A percentile compares a stretch with the other conserved stretches of the same genome.
phyloP scores from a whole-genome alignment of 352 stramenopile species.

The Globisporangium recalcitrans region DNA sequence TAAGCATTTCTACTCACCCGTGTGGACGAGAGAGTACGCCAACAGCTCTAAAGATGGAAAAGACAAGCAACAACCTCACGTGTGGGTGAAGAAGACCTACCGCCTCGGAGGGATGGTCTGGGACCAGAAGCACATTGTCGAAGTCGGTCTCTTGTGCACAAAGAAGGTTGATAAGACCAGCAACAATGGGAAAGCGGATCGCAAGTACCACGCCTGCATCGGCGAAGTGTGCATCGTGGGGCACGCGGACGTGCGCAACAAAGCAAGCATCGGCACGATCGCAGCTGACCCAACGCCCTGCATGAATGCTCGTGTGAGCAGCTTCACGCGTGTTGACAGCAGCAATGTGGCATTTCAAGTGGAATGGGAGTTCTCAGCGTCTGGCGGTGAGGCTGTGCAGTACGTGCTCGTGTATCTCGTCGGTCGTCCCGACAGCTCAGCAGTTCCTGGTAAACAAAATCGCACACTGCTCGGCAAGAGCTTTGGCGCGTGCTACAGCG shows the following conservation, averaged over 20 bases:
- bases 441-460: neutral
- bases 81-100: slow-evolving; percentile 40
- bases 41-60: neutral
- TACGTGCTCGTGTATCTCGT: slow-evolving; percentile 28
- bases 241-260: slow-evolving; percentile 16
- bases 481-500: slow-evolving; percentile 20
- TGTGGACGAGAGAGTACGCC: slow-evolving; percentile 13
- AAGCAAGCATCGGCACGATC: slow-evolving; percentile 4
- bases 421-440: slow-evolving; percentile 1
- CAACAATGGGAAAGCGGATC: neutral
- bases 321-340: slow-evolving; percentile 18
- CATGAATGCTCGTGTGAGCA: slow-evolving; percentile 18
- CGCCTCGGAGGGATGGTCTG: slow-evolving; percentile 33
- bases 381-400: slow-evolving; percentile 16
- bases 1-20: slow-evolving; percentile 34
- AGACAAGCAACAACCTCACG: neutral
- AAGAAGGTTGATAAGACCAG: slow-evolving; percentile 21
- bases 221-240: slow-evolving; percentile 31
- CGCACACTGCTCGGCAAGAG: slow-evolving; percentile 29
- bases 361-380: slow-evolving; percentile 22
- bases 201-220: slow-evolving; percentile 25
- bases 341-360: slow-evolving; percentile 25
- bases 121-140: slow-evolving; percentile 40
- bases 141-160: slow-evolving; percentile 34
- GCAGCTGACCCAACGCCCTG: slow-evolving; percentile 11